phyloP scores from a whole-genome alignment of 768 basidiomycete species.

The Termitomyces sp. region DNA sequence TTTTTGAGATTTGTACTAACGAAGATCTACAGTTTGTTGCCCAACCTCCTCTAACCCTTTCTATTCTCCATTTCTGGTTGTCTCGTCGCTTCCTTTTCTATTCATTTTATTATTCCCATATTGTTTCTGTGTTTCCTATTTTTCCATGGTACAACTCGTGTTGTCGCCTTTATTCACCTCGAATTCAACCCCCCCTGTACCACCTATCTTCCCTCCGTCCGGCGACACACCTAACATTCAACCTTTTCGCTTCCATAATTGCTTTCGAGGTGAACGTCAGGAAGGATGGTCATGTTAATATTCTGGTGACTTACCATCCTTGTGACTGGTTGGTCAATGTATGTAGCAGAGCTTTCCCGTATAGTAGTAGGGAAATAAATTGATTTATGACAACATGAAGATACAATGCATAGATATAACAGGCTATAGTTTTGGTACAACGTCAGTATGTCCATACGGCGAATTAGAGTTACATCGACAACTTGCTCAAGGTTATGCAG shows the following conservation, averaged over 20 bases:
- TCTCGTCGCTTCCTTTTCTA: not conserved
- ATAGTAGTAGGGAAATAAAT: conserved; percentile 10
- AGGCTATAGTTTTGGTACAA: not conserved
- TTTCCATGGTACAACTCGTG: not conserved
- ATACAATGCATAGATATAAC: conserved; percentile 3
- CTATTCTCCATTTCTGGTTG: not conserved
- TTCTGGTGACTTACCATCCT: not conserved
- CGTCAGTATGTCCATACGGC: not conserved
- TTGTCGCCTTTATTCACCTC: conserved; percentile 11
- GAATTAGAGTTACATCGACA: not conserved
- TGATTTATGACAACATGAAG: conserved; percentile 4
- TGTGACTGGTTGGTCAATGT: conserved; percentile 11
- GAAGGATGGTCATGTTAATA: not conserved
- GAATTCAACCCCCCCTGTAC: conserved; percentile 14
- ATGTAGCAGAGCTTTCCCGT: conserved; percentile 13
- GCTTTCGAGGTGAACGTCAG: conserved; percentile 1
- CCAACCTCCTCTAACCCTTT: conserved; percentile 48
- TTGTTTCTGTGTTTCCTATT: not conserved
- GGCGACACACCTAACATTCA: conserved; percentile 6
- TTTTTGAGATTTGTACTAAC: conserved; percentile 3
- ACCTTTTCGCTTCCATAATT: conserved; percentile 1
- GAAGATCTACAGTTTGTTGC: conserved; percentile 33
- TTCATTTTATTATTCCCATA: not conserved
- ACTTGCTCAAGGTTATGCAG: not conserved
- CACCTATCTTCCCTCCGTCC: conserved; percentile 5